phyloP scores from a whole-genome alignment of 495 filamentous ascomycete species.

The Tuber umbilicatum region DNA sequence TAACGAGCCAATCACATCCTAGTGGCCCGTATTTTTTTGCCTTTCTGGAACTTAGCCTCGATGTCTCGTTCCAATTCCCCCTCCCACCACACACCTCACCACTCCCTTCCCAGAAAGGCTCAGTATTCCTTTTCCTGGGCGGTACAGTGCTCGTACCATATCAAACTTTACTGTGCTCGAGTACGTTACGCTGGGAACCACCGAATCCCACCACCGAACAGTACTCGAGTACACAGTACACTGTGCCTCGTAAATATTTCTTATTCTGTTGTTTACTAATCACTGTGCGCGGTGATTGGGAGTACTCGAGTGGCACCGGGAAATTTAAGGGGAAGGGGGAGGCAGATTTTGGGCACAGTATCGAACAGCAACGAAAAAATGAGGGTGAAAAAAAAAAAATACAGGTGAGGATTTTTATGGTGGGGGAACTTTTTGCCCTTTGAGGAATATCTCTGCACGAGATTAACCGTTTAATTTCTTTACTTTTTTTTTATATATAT shows the following conservation, averaged over 20 bases:
- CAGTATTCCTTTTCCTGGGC: neutral
- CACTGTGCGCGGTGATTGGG: neutral
- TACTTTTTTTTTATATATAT: neutral
- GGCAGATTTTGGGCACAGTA: too few relatives aligned
- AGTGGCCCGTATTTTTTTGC: neutral
- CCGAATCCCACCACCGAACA: neutral
- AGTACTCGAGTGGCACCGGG: too few relatives aligned
- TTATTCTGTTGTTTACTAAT: neutral
- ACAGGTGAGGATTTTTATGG: neutral
- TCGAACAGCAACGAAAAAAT: neutral
- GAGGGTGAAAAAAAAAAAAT: neutral
- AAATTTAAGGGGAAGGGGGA: too few relatives aligned
- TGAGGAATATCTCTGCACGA: neutral
- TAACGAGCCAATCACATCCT: neutral
- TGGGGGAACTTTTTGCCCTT: constrained; percentile 1
- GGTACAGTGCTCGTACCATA: neutral
- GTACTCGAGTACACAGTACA: too few relatives aligned
- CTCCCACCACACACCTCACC: neutral
- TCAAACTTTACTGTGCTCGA: too few relatives aligned
- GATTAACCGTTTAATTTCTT: neutral
- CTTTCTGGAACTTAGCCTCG: neutral
- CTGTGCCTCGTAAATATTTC: too few relatives aligned
- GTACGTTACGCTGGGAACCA: neutral
- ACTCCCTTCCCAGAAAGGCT: neutral
- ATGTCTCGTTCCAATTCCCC: neutral